Base-by-base conservation (phyloP, 2,329 filamentous ascomycete species). In the Elsinoe ampelina region DNA sequence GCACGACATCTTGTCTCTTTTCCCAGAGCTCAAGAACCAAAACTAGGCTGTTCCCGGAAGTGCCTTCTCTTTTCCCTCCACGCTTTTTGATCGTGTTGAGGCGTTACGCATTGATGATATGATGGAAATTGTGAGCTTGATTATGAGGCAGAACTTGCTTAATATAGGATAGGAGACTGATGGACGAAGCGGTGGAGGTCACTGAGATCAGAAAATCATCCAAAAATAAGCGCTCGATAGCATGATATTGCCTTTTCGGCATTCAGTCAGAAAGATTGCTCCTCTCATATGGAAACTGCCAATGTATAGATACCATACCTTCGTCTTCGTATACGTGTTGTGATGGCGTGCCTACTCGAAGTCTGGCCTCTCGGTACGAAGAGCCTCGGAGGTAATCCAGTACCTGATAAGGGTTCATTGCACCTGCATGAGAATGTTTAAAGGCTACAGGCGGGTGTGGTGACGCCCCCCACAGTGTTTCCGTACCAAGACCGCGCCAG, bases 1-100 rank as follows among this genome's bases (percentile, higher is more conserved):
- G 60, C 41, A 58, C 20, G 52, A 67, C 60, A 39, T 64, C 20
- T 41, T 63, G 48, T 57, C 68, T 47, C 59, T 65, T 17, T 66
- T 66, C 58, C 64, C 64, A 3, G 63, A 64, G 39, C 57, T 66
- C 47, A 60, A 58, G 56, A 56, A 20, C n/a, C 26, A 54, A 19
- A 35, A 58, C n/a, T 58, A 58, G 38, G 42, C 30, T 36, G 12
- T 35, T 35, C 30, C 35, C n/a, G 20, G 41, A 8, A 7, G 7
- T 8, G 8, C 26, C 39, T 38, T 55, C 41, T 50, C 12, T 43
- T 59, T 41, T 42, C 58, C 57, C 26, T 30, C 26, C 26, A 30
- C 26, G 26, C 22, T 30, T 30, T 30, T 30, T 30, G 26, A 8
- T 30, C 26, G 26, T 30, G 26, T 30, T 30, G 26, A 30, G 26